Percentiles rank a stretch among this genome's conserved stretches.
Evolutionary conservation across 2,329 filamentous ascomycete genomes (phyloP).

Genomic region (Botrytis medusae): DNA sequence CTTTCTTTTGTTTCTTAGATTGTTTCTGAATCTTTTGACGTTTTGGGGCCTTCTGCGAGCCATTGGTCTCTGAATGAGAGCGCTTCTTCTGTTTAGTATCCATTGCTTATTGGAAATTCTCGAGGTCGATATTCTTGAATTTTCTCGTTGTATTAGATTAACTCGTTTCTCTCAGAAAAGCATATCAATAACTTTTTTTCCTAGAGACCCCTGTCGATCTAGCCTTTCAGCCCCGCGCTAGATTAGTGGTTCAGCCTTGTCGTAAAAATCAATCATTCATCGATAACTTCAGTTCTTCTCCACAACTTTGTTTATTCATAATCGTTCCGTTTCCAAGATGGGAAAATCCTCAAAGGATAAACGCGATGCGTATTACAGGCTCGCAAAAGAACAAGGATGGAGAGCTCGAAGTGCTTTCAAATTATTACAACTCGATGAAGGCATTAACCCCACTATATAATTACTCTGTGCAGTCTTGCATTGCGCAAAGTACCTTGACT

Average conservation of each 20-base stretch:
- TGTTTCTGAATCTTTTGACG: slow-evolving; percentile 38
- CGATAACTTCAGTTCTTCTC: slow-evolving; percentile 13
- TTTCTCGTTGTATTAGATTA: slow-evolving; percentile 4
- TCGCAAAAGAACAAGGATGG: slow-evolving; percentile 99
- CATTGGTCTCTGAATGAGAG: slow-evolving; percentile 30
- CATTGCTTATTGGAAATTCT: slow-evolving; percentile 28
- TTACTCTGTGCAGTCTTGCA: neutral
- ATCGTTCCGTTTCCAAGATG: slow-evolving; percentile 51
- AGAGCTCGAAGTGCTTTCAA: slow-evolving; percentile 96
- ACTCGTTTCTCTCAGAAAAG: slow-evolving; percentile 8
- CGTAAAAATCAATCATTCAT: slow-evolving; percentile 17
- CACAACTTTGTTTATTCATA: slow-evolving; percentile 11
- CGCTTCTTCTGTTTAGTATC: slow-evolving; percentile 37
- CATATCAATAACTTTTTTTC: slow-evolving; percentile 16
- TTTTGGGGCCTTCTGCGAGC: slow-evolving; percentile 37
- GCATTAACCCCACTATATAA: slow-evolving; percentile 41
- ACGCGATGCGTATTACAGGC: slow-evolving; percentile 93
- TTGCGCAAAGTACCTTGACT: slow-evolving; percentile 2
- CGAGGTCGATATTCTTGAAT: neutral
- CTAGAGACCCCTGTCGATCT: slow-evolving; percentile 13
- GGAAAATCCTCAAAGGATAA: slow-evolving; percentile 99
- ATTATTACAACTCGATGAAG: slow-evolving; percentile 88
- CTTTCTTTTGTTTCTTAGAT: slow-evolving; percentile 26
- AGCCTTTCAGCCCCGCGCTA: slow-evolving; percentile 25
- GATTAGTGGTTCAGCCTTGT: slow-evolving; percentile 30